Percentiles rank a stretch among this genome's conserved stretches.
Evolutionary conservation across 495 filamentous ascomycete species (phyloP).

Genomic region (Hypoxylon subgilvum): DNA sequence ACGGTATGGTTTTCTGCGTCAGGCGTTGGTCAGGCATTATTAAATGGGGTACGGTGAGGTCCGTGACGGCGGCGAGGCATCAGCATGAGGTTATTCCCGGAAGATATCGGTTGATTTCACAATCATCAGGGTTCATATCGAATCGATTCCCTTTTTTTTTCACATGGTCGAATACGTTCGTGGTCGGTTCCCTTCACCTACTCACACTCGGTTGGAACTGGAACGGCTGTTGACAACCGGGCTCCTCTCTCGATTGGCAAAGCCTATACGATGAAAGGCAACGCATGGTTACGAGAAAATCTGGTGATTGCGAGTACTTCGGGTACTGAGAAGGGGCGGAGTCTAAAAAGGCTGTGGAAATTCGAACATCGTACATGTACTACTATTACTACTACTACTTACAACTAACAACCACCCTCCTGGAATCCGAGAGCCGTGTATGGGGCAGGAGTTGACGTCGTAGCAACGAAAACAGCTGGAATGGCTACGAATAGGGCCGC

Average conservation of each 20-base stretch:
- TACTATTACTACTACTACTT: too few relatives aligned
- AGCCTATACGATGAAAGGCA: neutral
- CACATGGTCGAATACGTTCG: conserved; percentile 6
- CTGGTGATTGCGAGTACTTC: conserved; percentile 2
- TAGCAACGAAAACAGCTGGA: too few relatives aligned
- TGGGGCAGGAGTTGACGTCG: too few relatives aligned
- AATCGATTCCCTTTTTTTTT: conserved; percentile 8
- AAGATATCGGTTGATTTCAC: conserved; percentile 27
- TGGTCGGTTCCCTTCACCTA: neutral
- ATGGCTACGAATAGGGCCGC: too few relatives aligned
- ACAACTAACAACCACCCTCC: too few relatives aligned
- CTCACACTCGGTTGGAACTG: conserved; percentile 13
- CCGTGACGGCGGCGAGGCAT: conserved; percentile 10
- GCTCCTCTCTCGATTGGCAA: neutral
- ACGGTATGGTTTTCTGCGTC: conserved; percentile 15
- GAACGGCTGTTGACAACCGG: conserved; percentile 18
- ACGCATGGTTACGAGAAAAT: neutral
- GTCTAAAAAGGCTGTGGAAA: conserved; percentile 28
- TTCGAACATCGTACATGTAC: conserved; percentile 35
- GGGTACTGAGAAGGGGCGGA: conserved; percentile 12
- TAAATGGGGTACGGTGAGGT: conserved; percentile 17
- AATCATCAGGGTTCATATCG: conserved; percentile 12
- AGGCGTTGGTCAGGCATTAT: conserved; percentile 32
- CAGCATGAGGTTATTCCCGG: conserved; percentile 19
- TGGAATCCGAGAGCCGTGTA: too few relatives aligned